These are phyloP conservation scores for Ascochyta lentis DNA, from an alignment of 2,329 filamentous ascomycete genomes.

Conservation along the genomic window DNA sequence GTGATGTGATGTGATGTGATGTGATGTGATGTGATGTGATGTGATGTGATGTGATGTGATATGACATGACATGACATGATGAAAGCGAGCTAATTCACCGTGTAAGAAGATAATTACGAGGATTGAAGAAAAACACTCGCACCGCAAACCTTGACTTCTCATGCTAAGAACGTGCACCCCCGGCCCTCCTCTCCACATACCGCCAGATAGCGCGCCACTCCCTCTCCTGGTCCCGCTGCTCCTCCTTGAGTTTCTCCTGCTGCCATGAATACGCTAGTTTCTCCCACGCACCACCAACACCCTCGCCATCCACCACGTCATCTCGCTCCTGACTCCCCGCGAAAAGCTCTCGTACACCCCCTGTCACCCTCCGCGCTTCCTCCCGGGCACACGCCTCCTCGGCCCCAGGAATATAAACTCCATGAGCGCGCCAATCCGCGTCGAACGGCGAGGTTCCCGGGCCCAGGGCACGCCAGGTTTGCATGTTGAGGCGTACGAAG, in stretches of 20 bases:
- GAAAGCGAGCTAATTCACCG: too few relatives aligned
- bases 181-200: constrained; percentile 5
- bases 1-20: too few relatives aligned
- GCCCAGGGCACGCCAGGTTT: constrained; percentile 38
- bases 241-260: background rate
- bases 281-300: background rate
- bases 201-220: constrained; percentile 14
- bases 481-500: constrained; percentile 24
- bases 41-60: too few relatives aligned
- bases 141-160: too few relatives aligned
- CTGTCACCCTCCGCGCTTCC: constrained; percentile 17
- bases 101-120: too few relatives aligned
- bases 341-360: constrained; percentile 29
- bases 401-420: constrained; percentile 16
- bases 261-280: constrained; percentile 4
- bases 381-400: constrained; percentile 4
- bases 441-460: constrained; percentile 34
- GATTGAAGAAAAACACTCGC: too few relatives aligned
- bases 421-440: constrained; percentile 37
- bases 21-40: too few relatives aligned
- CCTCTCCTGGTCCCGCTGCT: constrained; percentile 1
- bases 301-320: background rate
- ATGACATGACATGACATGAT: too few relatives aligned
- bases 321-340: constrained; percentile 7
- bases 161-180: background rate